Evolutionary conservation across 768 basidiomycete genomes (phyloP).

Genomic region (Lepiota subincarnata): DNA sequence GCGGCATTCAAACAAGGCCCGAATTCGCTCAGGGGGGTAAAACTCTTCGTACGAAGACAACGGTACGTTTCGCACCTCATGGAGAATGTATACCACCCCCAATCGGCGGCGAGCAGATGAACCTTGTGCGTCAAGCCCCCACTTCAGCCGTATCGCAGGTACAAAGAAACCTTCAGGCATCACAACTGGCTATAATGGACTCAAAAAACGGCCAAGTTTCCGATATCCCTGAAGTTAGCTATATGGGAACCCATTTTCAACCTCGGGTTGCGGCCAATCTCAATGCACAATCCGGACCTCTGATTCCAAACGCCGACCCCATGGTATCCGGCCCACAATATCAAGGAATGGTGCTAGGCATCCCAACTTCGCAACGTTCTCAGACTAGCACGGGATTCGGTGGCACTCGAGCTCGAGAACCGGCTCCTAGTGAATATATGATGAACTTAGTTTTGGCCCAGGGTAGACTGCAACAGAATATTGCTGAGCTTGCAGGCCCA

Average conservation of each 20-base stretch:
- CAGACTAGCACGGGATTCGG: too few species aligned
- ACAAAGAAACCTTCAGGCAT: not conserved
- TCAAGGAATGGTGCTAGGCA: too few species aligned
- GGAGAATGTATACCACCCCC: slow-evolving; percentile 4
- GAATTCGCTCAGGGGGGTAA: not conserved
- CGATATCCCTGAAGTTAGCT: too few species aligned
- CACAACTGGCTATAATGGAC: not conserved
- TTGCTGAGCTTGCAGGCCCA: not conserved
- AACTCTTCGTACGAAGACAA: not conserved
- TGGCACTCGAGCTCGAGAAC: not conserved
- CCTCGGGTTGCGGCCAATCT: too few species aligned
- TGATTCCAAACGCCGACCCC: too few species aligned
- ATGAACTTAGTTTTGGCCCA: not conserved
- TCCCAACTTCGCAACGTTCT: too few species aligned
- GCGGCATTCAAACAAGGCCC: not conserved
- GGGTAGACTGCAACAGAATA: not conserved
- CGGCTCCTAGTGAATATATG: not conserved
- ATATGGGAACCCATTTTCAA: too few species aligned
- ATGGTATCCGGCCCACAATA: too few species aligned
- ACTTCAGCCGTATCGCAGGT: not conserved
- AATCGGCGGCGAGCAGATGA: not conserved
- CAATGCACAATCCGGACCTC: too few species aligned
- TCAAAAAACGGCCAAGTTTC: too few species aligned
- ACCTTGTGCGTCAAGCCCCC: not conserved
- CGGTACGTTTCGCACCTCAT: not conserved